phyloP scores from a whole-genome alignment of 352 stramenopile genomes.

The Phytopythium montanum region DNA sequence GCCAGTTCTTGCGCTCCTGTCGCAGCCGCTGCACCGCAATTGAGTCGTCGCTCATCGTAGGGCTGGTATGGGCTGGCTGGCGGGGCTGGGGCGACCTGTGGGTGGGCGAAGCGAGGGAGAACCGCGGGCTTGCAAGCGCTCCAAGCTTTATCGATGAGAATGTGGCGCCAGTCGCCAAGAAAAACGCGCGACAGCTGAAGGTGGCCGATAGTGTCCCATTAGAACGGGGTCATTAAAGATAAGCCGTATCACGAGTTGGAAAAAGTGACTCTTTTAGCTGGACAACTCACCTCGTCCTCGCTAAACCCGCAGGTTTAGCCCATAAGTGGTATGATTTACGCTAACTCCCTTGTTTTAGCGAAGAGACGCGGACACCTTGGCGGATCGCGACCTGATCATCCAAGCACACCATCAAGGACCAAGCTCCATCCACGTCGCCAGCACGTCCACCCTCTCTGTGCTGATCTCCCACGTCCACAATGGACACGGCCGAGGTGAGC shows the following conservation, averaged over 20 bases:
- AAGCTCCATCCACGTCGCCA: background rate
- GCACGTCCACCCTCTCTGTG: background rate
- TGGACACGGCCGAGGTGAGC: conserved; percentile 48
- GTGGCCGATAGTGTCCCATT: conserved; percentile 6
- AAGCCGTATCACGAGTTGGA: background rate
- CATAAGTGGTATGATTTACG: background rate
- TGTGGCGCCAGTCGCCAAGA: background rate
- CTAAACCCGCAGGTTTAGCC: background rate
- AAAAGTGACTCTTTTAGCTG: background rate
- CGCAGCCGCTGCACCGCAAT: conserved; percentile 89
- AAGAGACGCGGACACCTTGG: background rate
- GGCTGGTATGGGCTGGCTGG: too few relatives aligned
- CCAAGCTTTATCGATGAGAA: background rate
- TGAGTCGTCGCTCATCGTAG: conserved; percentile 76
- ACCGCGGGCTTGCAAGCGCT: background rate
- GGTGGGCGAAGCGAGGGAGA: background rate
- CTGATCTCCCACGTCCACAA: background rate
- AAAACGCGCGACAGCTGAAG: background rate
- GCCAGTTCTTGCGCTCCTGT: conserved; percentile 94
- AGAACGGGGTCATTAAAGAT: background rate
- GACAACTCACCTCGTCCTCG: background rate
- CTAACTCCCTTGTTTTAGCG: background rate
- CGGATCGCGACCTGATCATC: background rate
- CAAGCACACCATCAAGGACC: background rate
- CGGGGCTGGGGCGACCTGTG: too few relatives aligned